Percentiles rank a stretch among this genome's conserved stretches.
These are phyloP conservation scores for Xylaria telfairii DNA, from an alignment of 495 filamentous ascomycete genomes.

Conservation along the genomic window DNA sequence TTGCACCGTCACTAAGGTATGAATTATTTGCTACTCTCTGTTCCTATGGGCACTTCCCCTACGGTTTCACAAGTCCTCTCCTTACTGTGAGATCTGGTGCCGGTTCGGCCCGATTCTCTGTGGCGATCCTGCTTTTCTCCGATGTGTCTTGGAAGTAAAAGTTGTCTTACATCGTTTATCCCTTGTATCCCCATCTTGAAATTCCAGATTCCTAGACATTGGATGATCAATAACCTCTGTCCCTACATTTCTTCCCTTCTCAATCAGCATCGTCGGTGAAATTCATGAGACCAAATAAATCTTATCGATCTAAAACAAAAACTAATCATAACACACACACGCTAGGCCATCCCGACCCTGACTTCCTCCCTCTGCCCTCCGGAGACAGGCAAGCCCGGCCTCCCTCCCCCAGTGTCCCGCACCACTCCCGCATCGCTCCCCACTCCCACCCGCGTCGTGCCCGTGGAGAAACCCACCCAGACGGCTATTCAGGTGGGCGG, in stretches of 20 bases:
- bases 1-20: slow-evolving; percentile 41
- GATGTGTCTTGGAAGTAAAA: background rate
- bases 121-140: background rate
- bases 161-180: background rate
- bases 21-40: background rate
- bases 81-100: background rate
- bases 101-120: background rate
- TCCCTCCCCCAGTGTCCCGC: background rate
- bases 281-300: background rate
- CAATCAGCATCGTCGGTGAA: background rate
- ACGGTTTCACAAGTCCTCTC: background rate
- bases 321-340: background rate
- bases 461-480: background rate
- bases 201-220: background rate
- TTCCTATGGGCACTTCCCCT: background rate
- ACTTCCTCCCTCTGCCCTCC: slow-evolving; percentile 21
- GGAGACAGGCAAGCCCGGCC: background rate
- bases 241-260: background rate
- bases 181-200: background rate
- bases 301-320: too few relatives aligned
- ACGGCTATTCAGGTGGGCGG: slow-evolving; percentile 18
- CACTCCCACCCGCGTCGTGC: background rate
- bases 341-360: slow-evolving; percentile 12
- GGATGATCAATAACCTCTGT: background rate
- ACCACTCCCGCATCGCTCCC: background rate